These are phyloP conservation scores for Parietaria judaica DNA, from an alignment of 306 rosid species.

Conservation along the genomic window DNA sequence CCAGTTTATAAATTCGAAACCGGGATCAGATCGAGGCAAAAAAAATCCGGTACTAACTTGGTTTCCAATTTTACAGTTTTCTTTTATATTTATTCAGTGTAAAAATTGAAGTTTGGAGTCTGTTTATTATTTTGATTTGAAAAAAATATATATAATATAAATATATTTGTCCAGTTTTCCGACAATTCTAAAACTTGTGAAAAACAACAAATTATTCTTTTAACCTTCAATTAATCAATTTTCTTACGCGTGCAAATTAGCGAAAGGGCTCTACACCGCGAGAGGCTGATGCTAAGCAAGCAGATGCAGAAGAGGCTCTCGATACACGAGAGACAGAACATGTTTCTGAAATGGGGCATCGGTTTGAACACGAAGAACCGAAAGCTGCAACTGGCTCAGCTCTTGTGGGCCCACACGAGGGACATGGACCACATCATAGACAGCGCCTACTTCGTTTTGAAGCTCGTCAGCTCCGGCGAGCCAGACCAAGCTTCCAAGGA, in stretches of 20 bases:
- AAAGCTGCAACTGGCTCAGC: constrained; percentile 55
- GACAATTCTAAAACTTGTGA: not conserved
- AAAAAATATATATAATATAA: too few relatives aligned
- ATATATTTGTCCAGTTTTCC: not conserved
- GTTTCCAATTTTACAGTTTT: too few relatives aligned
- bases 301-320: constrained; percentile 62
- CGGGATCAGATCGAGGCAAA: too few relatives aligned
- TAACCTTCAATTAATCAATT: not conserved
- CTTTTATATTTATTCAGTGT: too few relatives aligned
- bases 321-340: constrained; percentile 46
- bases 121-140: too few relatives aligned
- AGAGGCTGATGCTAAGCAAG: constrained; percentile 77
- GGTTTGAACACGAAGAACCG: constrained; percentile 52
- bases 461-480: constrained; percentile 63
- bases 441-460: constrained; percentile 73
- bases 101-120: too few relatives aligned
- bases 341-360: constrained; percentile 68
- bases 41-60: too few relatives aligned
- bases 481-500: constrained; percentile 84
- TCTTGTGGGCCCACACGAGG: constrained; percentile 49
- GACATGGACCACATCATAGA: constrained; percentile 56
- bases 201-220: not conserved
- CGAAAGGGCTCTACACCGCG: constrained; percentile 46
- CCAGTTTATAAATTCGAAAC: too few relatives aligned
- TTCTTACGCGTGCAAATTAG: constrained; percentile 29